Percentiles rank a stretch among this genome's conserved stretches.
Conservation (phyloP, 1,284 basidiomycete genomes). For the Irpex sp. region DNA sequence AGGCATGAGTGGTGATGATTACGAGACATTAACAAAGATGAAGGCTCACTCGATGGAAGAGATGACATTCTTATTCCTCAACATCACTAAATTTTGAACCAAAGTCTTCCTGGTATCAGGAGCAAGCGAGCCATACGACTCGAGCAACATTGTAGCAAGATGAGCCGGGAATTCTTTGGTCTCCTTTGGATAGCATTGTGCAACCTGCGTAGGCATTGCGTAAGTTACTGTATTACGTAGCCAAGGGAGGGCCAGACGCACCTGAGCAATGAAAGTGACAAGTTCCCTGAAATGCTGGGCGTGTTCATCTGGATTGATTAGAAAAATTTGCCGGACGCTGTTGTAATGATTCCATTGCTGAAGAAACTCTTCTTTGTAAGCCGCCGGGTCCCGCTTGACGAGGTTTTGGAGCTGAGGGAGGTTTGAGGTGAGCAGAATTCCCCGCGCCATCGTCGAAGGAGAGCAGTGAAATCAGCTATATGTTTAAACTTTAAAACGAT, state of each 20-base stretch:
- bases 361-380: slow-evolving; percentile 96
- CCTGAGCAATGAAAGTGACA: slow-evolving; percentile 83
- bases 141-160: slow-evolving; percentile 72
- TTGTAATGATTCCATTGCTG: slow-evolving; percentile 98
- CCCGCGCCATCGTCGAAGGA: slow-evolving; percentile 45
- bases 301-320: slow-evolving; percentile 75
- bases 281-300: slow-evolving; percentile 83
- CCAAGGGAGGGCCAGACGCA: slow-evolving; percentile 26
- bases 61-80: slow-evolving; percentile 92
- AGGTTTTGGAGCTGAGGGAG: slow-evolving; percentile 89
- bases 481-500: too few species aligned
- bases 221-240: not conserved
- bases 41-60: slow-evolving; percentile 82
- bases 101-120: slow-evolving; percentile 81
- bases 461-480: too few species aligned
- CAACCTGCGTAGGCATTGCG: slow-evolving; percentile 47
- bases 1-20: not conserved
- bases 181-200: slow-evolving; percentile 87
- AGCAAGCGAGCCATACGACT: slow-evolving; percentile 67
- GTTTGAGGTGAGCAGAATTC: slow-evolving; percentile 65
- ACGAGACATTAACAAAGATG: slow-evolving; percentile 5
- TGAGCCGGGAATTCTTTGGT: slow-evolving; percentile 81
- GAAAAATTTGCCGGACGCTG: slow-evolving; percentile 83
- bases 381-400: slow-evolving; percentile 90
- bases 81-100: slow-evolving; percentile 88